Percentiles rank a stretch among this genome's conserved stretches.
Evolutionary conservation across 345 rosid genomes (phyloP).

Genomic region (Eucalyptus urophylla): DNA sequence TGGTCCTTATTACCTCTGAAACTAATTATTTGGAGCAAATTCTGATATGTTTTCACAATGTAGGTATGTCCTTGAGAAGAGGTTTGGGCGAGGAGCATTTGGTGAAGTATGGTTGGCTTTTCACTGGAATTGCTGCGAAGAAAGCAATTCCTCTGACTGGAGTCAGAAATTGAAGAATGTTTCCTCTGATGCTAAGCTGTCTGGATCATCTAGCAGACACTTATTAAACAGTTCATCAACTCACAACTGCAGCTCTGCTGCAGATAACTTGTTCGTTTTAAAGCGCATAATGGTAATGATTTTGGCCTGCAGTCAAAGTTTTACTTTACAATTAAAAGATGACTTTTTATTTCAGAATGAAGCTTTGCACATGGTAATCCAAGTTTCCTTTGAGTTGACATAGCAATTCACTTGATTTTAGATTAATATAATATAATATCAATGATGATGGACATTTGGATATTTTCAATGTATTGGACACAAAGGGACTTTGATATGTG

Average conservation of each 20-base stretch:
- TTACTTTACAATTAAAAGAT: not conserved
- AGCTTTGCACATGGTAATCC: not conserved
- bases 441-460: not conserved
- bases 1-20: not conserved
- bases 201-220: constrained; percentile 8
- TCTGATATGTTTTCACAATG: constrained; percentile 1
- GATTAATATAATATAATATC: not conserved
- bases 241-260: constrained; percentile 24
- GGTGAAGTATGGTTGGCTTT: constrained; percentile 97
- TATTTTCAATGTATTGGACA: not conserved
- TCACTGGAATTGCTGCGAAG: constrained; percentile 67
- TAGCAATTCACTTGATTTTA: not conserved
- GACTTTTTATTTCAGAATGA: not conserved
- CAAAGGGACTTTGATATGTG: not conserved
- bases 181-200: constrained; percentile 12
- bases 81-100: constrained; percentile 85
- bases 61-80: constrained; percentile 79
- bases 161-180: constrained; percentile 18
- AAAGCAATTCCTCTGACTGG: constrained; percentile 28
- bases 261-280: constrained; percentile 54
- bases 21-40: not conserved
- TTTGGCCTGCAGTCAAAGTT: not conserved
- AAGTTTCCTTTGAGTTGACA: not conserved
- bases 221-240: constrained; percentile 15
- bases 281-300: constrained; percentile 83